Conservation (phyloP, 805 yeast species). For the Scheffersomyces amazonensis region DNA sequence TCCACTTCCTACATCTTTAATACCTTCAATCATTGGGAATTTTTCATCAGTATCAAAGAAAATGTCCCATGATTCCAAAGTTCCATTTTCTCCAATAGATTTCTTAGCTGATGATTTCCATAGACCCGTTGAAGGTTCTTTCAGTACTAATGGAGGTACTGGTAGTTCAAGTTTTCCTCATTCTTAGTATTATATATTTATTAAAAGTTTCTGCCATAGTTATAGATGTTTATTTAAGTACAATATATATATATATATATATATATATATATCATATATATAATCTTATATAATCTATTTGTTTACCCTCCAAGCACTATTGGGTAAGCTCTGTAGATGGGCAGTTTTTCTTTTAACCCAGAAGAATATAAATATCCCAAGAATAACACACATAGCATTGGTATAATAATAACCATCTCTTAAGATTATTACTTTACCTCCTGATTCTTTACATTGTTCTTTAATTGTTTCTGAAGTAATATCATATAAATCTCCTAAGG, state of each 20-base stretch:
- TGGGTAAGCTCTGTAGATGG: slow-evolving; percentile 69
- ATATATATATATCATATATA: too few species aligned
- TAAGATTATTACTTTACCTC: slow-evolving; percentile 53
- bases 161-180: neutral
- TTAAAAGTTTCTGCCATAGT: too few species aligned
- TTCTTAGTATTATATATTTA: neutral
- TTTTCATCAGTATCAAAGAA: slow-evolving; percentile 35
- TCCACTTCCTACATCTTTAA: slow-evolving; percentile 25
- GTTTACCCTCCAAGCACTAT: slow-evolving; percentile 70
- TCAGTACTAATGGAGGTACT: neutral
- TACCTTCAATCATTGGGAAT: slow-evolving; percentile 39
- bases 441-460: slow-evolving; percentile 46
- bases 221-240: too few species aligned
- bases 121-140: neutral
- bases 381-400: slow-evolving; percentile 63
- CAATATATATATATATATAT: too few species aligned
- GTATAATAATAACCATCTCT: slow-evolving; percentile 86
- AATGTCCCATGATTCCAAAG: slow-evolving; percentile 30
- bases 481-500: slow-evolving; percentile 10
- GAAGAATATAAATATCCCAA: slow-evolving; percentile 66
- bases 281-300: slow-evolving; percentile 4
- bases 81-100: slow-evolving; percentile 42
- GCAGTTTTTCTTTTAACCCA: slow-evolving; percentile 65
- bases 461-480: slow-evolving; percentile 34
- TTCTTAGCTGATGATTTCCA: slow-evolving; percentile 30